Evolutionary conservation across 768 basidiomycete species (phyloP).

Genomic region (Cantharellus cinnabarinus): DNA sequence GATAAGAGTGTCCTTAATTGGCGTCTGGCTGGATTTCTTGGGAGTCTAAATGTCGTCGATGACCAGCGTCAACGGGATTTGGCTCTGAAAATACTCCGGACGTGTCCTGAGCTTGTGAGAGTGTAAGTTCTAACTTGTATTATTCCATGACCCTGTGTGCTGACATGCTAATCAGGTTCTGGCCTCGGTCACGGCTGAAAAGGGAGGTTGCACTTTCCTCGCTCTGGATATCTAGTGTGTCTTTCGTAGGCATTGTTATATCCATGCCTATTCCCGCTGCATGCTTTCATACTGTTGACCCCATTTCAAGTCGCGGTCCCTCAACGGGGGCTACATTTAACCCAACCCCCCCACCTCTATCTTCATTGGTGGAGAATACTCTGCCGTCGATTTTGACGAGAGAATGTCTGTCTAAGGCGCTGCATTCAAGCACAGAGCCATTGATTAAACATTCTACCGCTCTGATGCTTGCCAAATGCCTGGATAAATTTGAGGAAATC

Average conservation of each 20-base stretch:
- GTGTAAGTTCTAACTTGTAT: constrained; percentile 26
- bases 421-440: constrained; percentile 38
- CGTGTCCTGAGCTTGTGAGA: constrained; percentile 72
- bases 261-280: constrained; percentile 49
- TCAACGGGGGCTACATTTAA: constrained; percentile 25
- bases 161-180: constrained; percentile 31
- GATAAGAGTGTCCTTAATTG: constrained; percentile 52
- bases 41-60: constrained; percentile 68
- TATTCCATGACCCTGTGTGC: not conserved
- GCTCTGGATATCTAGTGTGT: constrained; percentile 79
- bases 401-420: constrained; percentile 56
- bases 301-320: not conserved
- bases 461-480: constrained; percentile 49
- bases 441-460: constrained; percentile 80
- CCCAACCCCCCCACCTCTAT: constrained; percentile 55
- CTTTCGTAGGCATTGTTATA: constrained; percentile 60
- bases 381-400: constrained; percentile 57
- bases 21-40: constrained; percentile 56
- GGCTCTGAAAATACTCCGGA: constrained; percentile 52
- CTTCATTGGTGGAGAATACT: constrained; percentile 51
- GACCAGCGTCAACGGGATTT: constrained; percentile 72
- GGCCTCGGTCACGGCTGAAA: constrained; percentile 44
- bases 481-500: constrained; percentile 48
- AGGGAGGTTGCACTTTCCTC: constrained; percentile 75
- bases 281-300: constrained; percentile 28